Percentiles rank a stretch among this genome's conserved stretches.
Evolutionary conservation across 345 rosid genomes (phyloP).

Genomic region (Excoecaria cochinchinensis): DNA sequence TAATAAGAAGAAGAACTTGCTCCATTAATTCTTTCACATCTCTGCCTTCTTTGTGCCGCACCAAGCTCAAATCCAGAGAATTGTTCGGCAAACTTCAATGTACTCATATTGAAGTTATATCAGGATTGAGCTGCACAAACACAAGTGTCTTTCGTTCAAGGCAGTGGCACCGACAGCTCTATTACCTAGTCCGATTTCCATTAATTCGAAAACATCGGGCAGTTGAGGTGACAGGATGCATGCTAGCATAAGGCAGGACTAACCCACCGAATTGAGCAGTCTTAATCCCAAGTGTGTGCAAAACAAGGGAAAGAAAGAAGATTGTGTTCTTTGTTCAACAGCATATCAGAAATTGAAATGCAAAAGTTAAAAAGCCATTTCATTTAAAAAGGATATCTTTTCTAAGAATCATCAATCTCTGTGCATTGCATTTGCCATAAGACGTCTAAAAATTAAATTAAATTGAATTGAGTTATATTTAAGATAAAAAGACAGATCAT

Average conservation of each 20-base stretch:
- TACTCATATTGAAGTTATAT: no score
- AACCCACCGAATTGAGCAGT: slow-evolving; percentile 58
- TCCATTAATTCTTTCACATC: no score
- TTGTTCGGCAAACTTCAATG: no score
- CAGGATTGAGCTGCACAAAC: slow-evolving; percentile 99
- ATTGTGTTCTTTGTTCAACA: neutral
- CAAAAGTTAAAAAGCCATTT: neutral
- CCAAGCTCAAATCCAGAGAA: no score
- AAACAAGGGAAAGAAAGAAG: slow-evolving; percentile 49
- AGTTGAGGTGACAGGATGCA: slow-evolving; percentile 67
- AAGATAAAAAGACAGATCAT: no score
- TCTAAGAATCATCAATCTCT: slow-evolving; percentile 49
- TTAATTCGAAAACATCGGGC: slow-evolving; percentile 69
- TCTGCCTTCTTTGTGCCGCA: no score
- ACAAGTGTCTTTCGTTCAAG: slow-evolving; percentile 78
- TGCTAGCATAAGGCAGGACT: slow-evolving; percentile 90
- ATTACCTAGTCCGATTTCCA: slow-evolving; percentile 69
- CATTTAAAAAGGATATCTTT: slow-evolving; percentile 67
- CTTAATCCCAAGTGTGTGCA: slow-evolving; percentile 72
- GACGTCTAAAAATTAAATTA: no score
- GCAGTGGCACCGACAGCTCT: slow-evolving; percentile 79
- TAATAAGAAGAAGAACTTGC: no score
- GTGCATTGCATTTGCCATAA: no score
- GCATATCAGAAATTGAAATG: neutral
- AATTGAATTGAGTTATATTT: no score